These are phyloP conservation scores for Auricularia auricula-judae DNA, from an alignment of 768 basidiomycete genomes.

Conservation along the genomic window DNA sequence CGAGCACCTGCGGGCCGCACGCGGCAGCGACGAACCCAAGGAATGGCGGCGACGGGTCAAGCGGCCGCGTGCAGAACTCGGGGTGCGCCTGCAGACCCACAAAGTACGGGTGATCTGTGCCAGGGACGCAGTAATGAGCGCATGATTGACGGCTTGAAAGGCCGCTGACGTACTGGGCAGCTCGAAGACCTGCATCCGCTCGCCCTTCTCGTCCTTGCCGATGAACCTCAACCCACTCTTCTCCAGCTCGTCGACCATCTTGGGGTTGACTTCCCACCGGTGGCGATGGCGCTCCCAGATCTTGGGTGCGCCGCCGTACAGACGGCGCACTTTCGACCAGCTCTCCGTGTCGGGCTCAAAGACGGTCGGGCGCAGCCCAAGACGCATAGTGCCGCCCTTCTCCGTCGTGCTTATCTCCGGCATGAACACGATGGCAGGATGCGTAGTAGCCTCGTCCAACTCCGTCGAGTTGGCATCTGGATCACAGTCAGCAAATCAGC, in stretches of 20 bases:
- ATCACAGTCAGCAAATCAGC: constrained; percentile 2
- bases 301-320: constrained; percentile 73
- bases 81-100: constrained; percentile 93
- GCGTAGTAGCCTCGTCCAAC: constrained; percentile 47
- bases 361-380: constrained; percentile 94
- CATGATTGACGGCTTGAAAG: not conserved
- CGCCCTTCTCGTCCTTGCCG: constrained; percentile 91
- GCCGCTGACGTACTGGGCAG: constrained; percentile 47
- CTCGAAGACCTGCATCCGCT: constrained; percentile 96
- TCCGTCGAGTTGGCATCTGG: constrained; percentile 81
- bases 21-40: constrained; percentile 90
- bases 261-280: constrained; percentile 91
- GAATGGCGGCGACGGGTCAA: constrained; percentile 96
- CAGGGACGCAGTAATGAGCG: not conserved
- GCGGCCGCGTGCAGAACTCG: constrained; percentile 94
- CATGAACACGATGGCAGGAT: constrained; percentile 91
- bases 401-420: constrained; percentile 97
- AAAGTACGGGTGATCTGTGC: constrained; percentile 84
- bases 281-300: constrained; percentile 98
- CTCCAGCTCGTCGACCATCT: constrained; percentile 62
- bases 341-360: constrained; percentile 59
- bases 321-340: constrained; percentile 61
- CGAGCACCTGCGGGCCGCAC: constrained; percentile 40
- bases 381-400: constrained; percentile 99
- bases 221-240: constrained; percentile 63